Evolutionary conservation across 768 basidiomycete species (phyloP).

Genomic region (Peribolospora kevripleyi): DNA sequence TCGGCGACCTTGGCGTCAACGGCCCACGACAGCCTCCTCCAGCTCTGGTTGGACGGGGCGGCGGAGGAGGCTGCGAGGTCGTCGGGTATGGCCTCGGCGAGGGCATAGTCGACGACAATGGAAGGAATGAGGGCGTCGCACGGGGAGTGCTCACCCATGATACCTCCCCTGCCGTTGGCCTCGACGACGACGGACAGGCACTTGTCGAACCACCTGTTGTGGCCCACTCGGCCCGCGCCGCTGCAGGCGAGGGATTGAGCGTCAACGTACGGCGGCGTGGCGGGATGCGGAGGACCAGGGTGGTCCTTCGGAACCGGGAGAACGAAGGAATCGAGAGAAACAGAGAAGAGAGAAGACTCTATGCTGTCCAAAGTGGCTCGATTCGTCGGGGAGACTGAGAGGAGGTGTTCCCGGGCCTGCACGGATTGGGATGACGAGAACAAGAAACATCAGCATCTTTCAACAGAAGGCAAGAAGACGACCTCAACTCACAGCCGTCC

Average conservation of each 20-base stretch:
- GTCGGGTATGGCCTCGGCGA: conserved; percentile 37
- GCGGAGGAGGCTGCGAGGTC: conserved; percentile 20
- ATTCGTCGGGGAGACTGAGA: conserved; percentile 46
- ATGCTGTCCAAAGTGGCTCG: conserved; percentile 35
- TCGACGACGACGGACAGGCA: conserved; percentile 60
- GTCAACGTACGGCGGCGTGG: conserved; percentile 27
- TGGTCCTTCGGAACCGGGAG: conserved; percentile 15
- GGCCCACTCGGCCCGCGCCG: conserved; percentile 33
- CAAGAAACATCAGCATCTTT: not conserved
- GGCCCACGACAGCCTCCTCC: conserved; percentile 38
- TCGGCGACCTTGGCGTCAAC: conserved; percentile 33
- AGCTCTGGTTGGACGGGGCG: conserved; percentile 5
- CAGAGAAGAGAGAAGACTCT: conserved; percentile 46
- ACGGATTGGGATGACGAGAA: not conserved
- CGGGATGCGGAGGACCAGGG: conserved; percentile 8
- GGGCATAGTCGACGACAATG: conserved; percentile 56
- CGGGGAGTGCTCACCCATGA: conserved; percentile 72
- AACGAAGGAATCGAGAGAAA: conserved; percentile 58
- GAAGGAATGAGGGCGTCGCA: conserved; percentile 76
- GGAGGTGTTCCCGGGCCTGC: conserved; percentile 47
- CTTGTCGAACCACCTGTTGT: conserved; percentile 83
- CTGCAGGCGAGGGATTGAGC: conserved; percentile 53
- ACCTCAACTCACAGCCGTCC: conserved; percentile 38
- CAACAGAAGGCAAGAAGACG: not conserved
- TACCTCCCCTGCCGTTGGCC: conserved; percentile 56